These are phyloP conservation scores for Herpetomonas muscarum DNA, from an alignment of 208 protist species.

Conservation along the genomic window DNA sequence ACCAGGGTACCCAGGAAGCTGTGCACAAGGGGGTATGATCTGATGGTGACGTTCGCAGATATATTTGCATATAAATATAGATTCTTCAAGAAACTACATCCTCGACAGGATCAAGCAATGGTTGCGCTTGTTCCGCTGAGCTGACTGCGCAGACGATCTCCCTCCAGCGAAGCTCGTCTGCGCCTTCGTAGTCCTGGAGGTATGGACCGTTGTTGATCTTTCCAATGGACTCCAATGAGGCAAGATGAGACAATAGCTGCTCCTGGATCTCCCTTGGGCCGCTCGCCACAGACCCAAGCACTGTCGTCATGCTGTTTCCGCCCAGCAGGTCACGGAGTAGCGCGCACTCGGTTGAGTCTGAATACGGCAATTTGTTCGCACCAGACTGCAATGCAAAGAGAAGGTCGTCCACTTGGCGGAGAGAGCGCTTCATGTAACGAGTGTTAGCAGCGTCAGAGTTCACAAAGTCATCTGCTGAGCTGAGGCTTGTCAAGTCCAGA, in stretches of 20 bases:
- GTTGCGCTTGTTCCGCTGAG: constrained; percentile 29
- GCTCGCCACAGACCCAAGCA: constrained; percentile 24
- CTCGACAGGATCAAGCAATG: constrained; percentile 18
- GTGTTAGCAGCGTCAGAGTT: neutral
- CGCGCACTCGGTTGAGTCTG: constrained; percentile 21
- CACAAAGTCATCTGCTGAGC: constrained; percentile 10
- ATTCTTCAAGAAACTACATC: neutral
- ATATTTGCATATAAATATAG: neutral
- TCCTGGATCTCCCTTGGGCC: constrained; percentile 14
- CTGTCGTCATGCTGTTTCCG: constrained; percentile 38
- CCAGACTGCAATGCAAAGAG: constrained; percentile 11
- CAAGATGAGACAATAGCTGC: constrained; percentile 17
- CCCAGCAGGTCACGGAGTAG: constrained; percentile 49
- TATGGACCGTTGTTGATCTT: constrained; percentile 35
- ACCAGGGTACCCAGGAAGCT: no score
- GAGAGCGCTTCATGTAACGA: constrained; percentile 37
- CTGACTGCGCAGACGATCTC: constrained; percentile 27
- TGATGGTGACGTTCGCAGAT: no score
- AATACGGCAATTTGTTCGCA: constrained; percentile 23
- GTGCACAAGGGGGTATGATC: no score
- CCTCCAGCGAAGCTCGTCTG: constrained; percentile 35
- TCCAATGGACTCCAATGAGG: constrained; percentile 20
- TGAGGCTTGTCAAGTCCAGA: constrained; percentile 37
- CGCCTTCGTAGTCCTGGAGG: constrained; percentile 27
- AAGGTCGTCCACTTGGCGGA: constrained; percentile 18